Evolutionary conservation across 2,329 filamentous ascomycete species (phyloP).

Genomic region (Venturia effusa): DNA sequence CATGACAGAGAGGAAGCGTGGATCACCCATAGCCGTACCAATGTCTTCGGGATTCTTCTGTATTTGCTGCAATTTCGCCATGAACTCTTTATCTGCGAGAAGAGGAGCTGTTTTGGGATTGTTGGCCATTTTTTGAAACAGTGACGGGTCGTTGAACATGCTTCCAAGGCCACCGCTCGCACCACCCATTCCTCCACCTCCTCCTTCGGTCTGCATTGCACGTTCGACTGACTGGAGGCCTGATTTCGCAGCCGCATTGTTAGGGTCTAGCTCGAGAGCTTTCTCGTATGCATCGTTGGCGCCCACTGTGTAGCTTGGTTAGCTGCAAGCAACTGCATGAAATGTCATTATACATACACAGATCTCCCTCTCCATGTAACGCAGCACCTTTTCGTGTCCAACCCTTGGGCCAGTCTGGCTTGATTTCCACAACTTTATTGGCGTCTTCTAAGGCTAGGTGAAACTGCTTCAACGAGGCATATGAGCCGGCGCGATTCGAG

Average conservation of each 20-base stretch:
- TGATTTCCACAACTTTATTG: conserved; percentile 84
- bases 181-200: conserved; percentile 53
- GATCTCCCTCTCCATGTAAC: conserved; percentile 75
- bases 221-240: conserved; percentile 77
- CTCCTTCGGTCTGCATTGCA: conserved; percentile 70
- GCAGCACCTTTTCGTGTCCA: conserved; percentile 91
- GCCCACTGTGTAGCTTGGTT: background rate
- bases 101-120: conserved; percentile 87
- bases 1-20: conserved; percentile 86
- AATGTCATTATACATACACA: conserved; percentile 38
- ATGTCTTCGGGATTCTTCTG: conserved; percentile 71
- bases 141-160: conserved; percentile 89
- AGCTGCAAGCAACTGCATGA: too few relatives aligned
- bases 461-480: conserved; percentile 86
- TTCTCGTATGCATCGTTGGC: conserved; percentile 82
- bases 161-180: conserved; percentile 68
- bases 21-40: conserved; percentile 70
- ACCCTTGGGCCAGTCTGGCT: conserved; percentile 96
- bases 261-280: conserved; percentile 84
- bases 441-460: conserved; percentile 78
- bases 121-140: conserved; percentile 78
- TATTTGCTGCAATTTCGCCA: conserved; percentile 76
- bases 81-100: conserved; percentile 76
- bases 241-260: conserved; percentile 85
- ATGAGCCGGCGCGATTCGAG: conserved; percentile 83